These are phyloP conservation scores for Candida hungchunana DNA, from an alignment of 805 yeast species.

Conservation along the genomic window DNA sequence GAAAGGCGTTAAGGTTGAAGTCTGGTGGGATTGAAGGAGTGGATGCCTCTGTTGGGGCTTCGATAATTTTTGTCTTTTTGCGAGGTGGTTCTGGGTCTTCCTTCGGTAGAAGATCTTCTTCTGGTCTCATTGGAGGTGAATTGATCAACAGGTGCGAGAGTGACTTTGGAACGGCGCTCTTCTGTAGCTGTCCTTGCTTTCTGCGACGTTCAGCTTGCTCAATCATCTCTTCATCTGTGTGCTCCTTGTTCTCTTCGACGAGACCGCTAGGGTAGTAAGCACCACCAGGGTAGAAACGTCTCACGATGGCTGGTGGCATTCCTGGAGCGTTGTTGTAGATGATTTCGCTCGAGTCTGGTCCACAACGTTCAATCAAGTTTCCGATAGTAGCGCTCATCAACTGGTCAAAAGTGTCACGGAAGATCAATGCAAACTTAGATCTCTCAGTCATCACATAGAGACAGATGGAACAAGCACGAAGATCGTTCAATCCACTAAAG, in stretches of 20 bases:
- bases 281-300: constrained; percentile 38
- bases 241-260: constrained; percentile 14
- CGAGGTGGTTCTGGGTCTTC: constrained; percentile 9
- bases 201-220: constrained; percentile 46
- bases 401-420: constrained; percentile 66
- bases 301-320: constrained; percentile 56
- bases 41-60: constrained; percentile 4
- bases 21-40: constrained; percentile 15
- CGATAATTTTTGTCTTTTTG: constrained; percentile 9
- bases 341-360: constrained; percentile 56
- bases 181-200: constrained; percentile 47
- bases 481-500: constrained; percentile 55
- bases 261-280: constrained; percentile 22
- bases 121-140: constrained; percentile 33
- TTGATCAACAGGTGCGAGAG: constrained; percentile 45
- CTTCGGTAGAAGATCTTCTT: constrained; percentile 9
- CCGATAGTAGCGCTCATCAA: constrained; percentile 61
- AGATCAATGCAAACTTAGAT: constrained; percentile 55
- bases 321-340: constrained; percentile 44
- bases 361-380: constrained; percentile 57
- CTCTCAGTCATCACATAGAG: constrained; percentile 65
- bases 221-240: constrained; percentile 35
- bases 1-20: constrained; percentile 17
- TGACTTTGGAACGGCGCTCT: constrained; percentile 50
- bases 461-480: constrained; percentile 61